Conservation (phyloP, 768 basidiomycete species). For the Candolleomyces efflorescens region DNA sequence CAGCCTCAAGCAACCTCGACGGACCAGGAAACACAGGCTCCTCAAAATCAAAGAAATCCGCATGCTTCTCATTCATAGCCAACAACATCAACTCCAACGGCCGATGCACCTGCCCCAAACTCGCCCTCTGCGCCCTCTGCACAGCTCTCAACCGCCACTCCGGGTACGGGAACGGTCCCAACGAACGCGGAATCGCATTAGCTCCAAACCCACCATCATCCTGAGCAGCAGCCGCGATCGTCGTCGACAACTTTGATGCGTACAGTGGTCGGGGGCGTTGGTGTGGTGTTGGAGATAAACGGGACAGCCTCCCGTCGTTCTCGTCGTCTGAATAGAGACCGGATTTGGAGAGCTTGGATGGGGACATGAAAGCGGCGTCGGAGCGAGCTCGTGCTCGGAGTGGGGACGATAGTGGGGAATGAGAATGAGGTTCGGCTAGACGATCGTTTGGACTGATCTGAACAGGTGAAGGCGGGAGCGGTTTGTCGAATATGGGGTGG, state of each 20-base stretch:
- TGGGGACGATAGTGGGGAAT: not conserved
- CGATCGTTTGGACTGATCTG: not conserved
- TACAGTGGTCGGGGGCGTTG: conserved; percentile 8
- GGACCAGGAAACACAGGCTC: conserved; percentile 10
- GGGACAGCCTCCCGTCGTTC: not conserved
- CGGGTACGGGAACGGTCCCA: conserved; percentile 52
- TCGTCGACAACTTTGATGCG: conserved; percentile 12
- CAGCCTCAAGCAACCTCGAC: conserved; percentile 5
- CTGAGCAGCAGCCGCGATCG: conserved; percentile 12
- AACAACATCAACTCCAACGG: conserved; percentile 47
- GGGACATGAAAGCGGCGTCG: not conserved
- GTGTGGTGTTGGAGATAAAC: not conserved
- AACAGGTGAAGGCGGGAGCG: not conserved
- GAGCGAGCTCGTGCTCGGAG: not conserved
- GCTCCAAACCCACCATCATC: conserved; percentile 4
- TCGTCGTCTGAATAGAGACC: conserved; percentile 6
- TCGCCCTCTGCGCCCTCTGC: conserved; percentile 49
- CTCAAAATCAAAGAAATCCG: conserved; percentile 2
- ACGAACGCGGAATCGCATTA: conserved; percentile 14
- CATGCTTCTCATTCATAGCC: conserved; percentile 13
- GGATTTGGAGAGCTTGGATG: not conserved
- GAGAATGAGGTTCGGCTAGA: not conserved
- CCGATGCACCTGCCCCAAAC: conserved; percentile 52
- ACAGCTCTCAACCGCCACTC: conserved; percentile 59
- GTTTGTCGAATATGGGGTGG: not conserved